Evolutionary conservation across 129 eudicot genomes (phyloP).

Genomic region (Mikania micrantha): DNA sequence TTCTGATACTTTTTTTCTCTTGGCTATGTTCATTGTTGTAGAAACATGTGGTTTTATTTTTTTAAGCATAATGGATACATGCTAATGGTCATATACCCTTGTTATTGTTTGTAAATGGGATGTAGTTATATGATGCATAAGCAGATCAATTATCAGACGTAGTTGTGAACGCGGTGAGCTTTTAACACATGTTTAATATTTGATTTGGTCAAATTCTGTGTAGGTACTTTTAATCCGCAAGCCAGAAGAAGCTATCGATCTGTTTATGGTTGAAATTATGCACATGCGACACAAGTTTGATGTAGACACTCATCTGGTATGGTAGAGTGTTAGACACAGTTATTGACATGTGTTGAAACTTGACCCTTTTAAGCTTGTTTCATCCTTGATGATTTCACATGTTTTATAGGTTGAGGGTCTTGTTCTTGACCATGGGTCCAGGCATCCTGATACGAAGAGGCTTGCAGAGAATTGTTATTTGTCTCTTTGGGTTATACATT

Average conservation of each 20-base stretch:
- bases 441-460: constrained; percentile 94
- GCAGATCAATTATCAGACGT: constrained; percentile 86
- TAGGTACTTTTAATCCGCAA: constrained; percentile 84
- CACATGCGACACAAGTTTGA: constrained; percentile 98
- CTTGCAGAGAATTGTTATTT: constrained; percentile 64
- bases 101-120: neutral
- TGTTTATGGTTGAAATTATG: constrained; percentile 95
- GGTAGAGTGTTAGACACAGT: constrained; percentile 14
- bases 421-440: constrained; percentile 92
- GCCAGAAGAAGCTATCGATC: constrained; percentile 81
- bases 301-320: constrained; percentile 83
- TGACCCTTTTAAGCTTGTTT: no score
- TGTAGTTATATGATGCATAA: constrained; percentile 75
- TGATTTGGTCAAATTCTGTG: neutral
- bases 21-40: neutral
- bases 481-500: neutral
- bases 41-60: neutral
- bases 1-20: neutral
- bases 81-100: constrained; percentile 1
- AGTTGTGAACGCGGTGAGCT: constrained; percentile 60
- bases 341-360: neutral
- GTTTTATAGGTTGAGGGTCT: constrained; percentile 73
- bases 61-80: neutral
- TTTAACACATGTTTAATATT: neutral
- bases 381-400: neutral